A percentile compares a stretch with the other conserved stretches of the same genome.
phyloP scores from a whole-genome alignment of 805 yeast genomes.

The Cyberlindnera maritima region DNA sequence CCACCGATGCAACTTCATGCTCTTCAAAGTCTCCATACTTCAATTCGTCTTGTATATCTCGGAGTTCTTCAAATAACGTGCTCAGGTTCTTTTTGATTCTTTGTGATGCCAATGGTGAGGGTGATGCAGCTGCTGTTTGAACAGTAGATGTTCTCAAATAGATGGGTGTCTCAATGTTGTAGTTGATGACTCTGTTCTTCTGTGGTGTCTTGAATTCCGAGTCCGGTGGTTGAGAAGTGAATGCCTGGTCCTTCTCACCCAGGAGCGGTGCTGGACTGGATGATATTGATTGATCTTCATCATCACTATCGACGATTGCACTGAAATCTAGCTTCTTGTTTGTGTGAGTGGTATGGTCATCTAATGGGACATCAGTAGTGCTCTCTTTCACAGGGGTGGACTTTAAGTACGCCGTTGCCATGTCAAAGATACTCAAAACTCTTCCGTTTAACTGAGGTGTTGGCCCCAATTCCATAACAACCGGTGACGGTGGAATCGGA shows the following conservation, averaged over 20 bases:
- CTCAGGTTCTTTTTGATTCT: constrained; percentile 36
- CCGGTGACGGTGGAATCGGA: constrained; percentile 15
- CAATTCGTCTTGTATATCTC: constrained; percentile 32
- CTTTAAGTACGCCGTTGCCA: constrained; percentile 16
- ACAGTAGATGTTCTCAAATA: constrained; percentile 32
- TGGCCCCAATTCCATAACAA: constrained; percentile 60
- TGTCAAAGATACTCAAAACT: constrained; percentile 69
- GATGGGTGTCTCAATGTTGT: constrained; percentile 38
- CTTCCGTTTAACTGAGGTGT: constrained; percentile 85
- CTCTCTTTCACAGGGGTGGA: not conserved
- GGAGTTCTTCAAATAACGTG: constrained; percentile 46
- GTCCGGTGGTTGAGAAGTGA: not conserved
- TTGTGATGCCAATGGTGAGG: constrained; percentile 30
- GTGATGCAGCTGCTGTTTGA: constrained; percentile 17
- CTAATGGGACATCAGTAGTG: not conserved
- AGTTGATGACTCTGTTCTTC: constrained; percentile 4
- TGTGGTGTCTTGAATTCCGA: constrained; percentile 21
- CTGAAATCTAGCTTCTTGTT: constrained; percentile 14
- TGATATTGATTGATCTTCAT: not conserved
- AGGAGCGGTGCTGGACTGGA: constrained; percentile 1
- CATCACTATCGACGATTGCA: constrained; percentile 10
- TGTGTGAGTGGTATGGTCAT: not conserved
- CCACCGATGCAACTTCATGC: constrained; percentile 17
- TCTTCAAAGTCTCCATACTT: constrained; percentile 25
- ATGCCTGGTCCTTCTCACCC: not conserved